Evolutionary conservation across 2,329 filamentous ascomycete genomes (phyloP).

Genomic region (Ceratocystis harringtonii): DNA sequence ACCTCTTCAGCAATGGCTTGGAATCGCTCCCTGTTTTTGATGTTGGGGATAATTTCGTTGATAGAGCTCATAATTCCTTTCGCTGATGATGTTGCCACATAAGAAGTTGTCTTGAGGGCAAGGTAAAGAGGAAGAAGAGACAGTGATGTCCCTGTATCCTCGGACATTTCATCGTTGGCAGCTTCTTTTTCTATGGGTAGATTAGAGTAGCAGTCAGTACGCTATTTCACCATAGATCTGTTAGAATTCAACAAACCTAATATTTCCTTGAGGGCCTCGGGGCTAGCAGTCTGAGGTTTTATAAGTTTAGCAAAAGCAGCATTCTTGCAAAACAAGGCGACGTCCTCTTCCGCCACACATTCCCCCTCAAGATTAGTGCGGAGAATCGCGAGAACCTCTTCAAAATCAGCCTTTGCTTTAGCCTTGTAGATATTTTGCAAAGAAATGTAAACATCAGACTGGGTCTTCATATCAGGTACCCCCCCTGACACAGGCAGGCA

Average conservation of each 20-base stretch:
- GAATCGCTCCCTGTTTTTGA: neutral
- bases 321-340: slow-evolving; percentile 91
- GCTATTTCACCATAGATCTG: neutral
- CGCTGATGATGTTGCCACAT: slow-evolving; percentile 15
- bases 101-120: slow-evolving; percentile 33
- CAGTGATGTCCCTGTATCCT: slow-evolving; percentile 34
- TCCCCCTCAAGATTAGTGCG: slow-evolving; percentile 35
- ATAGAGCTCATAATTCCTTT: slow-evolving; percentile 14
- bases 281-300: slow-evolving; percentile 30
- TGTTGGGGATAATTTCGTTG: neutral
- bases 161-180: slow-evolving; percentile 37
- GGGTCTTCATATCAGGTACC: slow-evolving; percentile 94
- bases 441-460: slow-evolving; percentile 75
- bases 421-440: slow-evolving; percentile 86
- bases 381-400: slow-evolving; percentile 55
- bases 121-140: slow-evolving; percentile 58
- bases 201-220: neutral
- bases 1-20: slow-evolving; percentile 42
- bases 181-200: slow-evolving; percentile 35
- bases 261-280: slow-evolving; percentile 1
- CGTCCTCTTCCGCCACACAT: slow-evolving; percentile 51
- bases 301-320: slow-evolving; percentile 85
- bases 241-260: slow-evolving; percentile 3
- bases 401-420: slow-evolving; percentile 65
- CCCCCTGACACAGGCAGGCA: slow-evolving; percentile 72